These are phyloP conservation scores for Candida pseudofarinosa DNA, from an alignment of 805 yeast species.

Conservation along the genomic window DNA sequence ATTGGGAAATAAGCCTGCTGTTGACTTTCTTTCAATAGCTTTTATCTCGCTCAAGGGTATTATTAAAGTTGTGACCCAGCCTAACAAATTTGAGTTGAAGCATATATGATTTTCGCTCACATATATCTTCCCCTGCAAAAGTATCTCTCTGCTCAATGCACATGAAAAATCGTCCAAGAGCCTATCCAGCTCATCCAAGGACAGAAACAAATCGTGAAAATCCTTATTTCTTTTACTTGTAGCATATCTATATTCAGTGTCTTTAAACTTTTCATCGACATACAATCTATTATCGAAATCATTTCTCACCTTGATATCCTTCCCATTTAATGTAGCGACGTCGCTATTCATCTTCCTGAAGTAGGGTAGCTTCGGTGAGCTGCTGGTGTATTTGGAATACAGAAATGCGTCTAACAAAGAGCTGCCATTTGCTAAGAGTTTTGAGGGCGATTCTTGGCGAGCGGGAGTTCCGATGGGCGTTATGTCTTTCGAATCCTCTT, in stretches of 20 bases:
- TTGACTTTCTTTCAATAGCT: slow-evolving; percentile 71
- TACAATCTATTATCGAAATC: slow-evolving; percentile 44
- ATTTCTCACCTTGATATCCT: slow-evolving; percentile 6
- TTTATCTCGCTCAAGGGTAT: slow-evolving; percentile 69
- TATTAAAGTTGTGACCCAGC: slow-evolving; percentile 83
- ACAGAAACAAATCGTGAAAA: slow-evolving; percentile 71
- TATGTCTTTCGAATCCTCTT: background rate
- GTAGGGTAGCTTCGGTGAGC: background rate
- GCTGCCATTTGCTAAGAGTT: background rate
- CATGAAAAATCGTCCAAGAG: slow-evolving; percentile 85
- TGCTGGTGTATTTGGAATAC: background rate
- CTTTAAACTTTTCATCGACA: slow-evolving; percentile 53
- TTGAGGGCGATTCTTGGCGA: background rate
- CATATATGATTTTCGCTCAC: slow-evolving; percentile 75
- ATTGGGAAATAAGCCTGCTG: slow-evolving; percentile 89
- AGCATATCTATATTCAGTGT: slow-evolving; percentile 62
- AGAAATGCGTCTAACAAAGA: background rate
- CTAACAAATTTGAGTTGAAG: slow-evolving; percentile 81
- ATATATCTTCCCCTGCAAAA: slow-evolving; percentile 83
- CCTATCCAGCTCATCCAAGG: slow-evolving; percentile 64
- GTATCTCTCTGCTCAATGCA: slow-evolving; percentile 81
- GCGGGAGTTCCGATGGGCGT: background rate
- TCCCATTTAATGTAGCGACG: background rate
- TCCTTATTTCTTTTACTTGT: slow-evolving; percentile 60
- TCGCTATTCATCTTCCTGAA: background rate